Percentiles rank a stretch among this genome's conserved stretches.
Evolutionary conservation across 768 basidiomycete genomes (phyloP).

Genomic region (Gloeostereum incarnatum): DNA sequence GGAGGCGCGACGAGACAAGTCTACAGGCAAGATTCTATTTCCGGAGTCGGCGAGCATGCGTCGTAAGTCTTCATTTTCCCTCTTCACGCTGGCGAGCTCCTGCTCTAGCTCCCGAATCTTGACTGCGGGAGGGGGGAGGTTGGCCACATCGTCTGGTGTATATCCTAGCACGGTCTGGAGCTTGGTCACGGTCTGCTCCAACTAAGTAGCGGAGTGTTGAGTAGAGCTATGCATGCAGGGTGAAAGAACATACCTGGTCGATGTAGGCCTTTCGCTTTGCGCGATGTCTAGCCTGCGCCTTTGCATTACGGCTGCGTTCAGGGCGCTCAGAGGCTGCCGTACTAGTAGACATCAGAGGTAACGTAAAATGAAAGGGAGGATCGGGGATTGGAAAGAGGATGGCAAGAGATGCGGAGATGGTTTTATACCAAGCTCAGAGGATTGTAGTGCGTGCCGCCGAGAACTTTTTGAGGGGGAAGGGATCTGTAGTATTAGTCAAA

Average conservation of each 20-base stretch:
- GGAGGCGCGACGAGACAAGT: slow-evolving; percentile 34
- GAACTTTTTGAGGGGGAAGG: too few relatives aligned
- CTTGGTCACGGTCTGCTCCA: slow-evolving; percentile 81
- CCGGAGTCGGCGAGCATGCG: slow-evolving; percentile 46
- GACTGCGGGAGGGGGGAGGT: slow-evolving; percentile 60
- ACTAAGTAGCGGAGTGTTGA: too few relatives aligned
- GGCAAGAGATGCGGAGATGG: too few relatives aligned
- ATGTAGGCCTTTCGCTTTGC: slow-evolving; percentile 93
- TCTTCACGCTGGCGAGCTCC: slow-evolving; percentile 61
- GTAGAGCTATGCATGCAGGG: slow-evolving; percentile 4
- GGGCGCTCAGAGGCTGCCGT: slow-evolving; percentile 49
- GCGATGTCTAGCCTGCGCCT: slow-evolving; percentile 83
- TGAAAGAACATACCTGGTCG: slow-evolving; percentile 51
- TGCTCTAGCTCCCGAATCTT: slow-evolving; percentile 80
- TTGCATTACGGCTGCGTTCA: slow-evolving; percentile 81
- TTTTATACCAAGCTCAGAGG: too few relatives aligned
- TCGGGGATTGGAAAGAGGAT: too few relatives aligned
- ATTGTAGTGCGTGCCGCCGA: too few relatives aligned
- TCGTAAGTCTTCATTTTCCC: slow-evolving; percentile 70
- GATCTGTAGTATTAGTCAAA: too few relatives aligned
- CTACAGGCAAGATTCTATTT: slow-evolving; percentile 24
- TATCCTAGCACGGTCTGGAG: slow-evolving; percentile 69
- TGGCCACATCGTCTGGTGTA: slow-evolving; percentile 65
- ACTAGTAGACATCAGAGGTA: slow-evolving; percentile 21
- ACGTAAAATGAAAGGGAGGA: too few relatives aligned